phyloP scores from a whole-genome alignment of 2,329 filamentous ascomycete genomes.

The Penicillium sp. region DNA sequence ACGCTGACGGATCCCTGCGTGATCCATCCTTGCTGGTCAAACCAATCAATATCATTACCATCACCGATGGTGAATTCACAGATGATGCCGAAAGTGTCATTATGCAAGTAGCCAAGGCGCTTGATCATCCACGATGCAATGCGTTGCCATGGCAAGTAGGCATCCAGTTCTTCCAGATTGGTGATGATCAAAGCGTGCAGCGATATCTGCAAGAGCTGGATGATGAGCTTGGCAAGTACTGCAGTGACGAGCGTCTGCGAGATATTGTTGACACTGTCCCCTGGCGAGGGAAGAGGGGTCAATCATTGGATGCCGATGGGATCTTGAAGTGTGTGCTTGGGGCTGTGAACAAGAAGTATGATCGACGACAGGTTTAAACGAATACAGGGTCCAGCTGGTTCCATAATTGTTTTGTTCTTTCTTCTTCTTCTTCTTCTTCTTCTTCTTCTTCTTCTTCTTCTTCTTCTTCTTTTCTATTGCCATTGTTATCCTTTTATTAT shows the following conservation, averaged over 20 bases:
- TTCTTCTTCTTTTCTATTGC: slow-evolving; percentile 7
- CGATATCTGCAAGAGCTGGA: slow-evolving; percentile 73
- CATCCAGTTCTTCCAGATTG: slow-evolving; percentile 95
- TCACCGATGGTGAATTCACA: slow-evolving; percentile 83
- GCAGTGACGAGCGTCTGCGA: slow-evolving; percentile 55
- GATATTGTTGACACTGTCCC: slow-evolving; percentile 94
- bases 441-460: slow-evolving; percentile 1
- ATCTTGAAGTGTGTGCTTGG: slow-evolving; percentile 85
- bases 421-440: too few species aligned
- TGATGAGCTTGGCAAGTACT: slow-evolving; percentile 66
- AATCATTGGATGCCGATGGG: slow-evolving; percentile 66
- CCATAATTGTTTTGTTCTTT: too few species aligned
- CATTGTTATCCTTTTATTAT: background rate
- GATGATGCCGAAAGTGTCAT: slow-evolving; percentile 79
- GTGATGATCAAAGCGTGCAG: slow-evolving; percentile 68
- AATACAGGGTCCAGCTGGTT: too few species aligned
- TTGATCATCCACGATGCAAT: slow-evolving; percentile 64
- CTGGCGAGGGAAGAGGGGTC: slow-evolving; percentile 59
- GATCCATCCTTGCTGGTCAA: slow-evolving; percentile 57
- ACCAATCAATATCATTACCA: slow-evolving; percentile 87
- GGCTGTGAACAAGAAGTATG: slow-evolving; percentile 63
- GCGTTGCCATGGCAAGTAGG: slow-evolving; percentile 83
- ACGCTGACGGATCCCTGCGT: slow-evolving; percentile 34
- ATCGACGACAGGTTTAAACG: slow-evolving; percentile 9
- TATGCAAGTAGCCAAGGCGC: slow-evolving; percentile 66